Percentiles rank a stretch among this genome's conserved stretches.
phyloP scores from a whole-genome alignment of 2,329 filamentous ascomycete genomes.

The Epicoccum nigrum region DNA sequence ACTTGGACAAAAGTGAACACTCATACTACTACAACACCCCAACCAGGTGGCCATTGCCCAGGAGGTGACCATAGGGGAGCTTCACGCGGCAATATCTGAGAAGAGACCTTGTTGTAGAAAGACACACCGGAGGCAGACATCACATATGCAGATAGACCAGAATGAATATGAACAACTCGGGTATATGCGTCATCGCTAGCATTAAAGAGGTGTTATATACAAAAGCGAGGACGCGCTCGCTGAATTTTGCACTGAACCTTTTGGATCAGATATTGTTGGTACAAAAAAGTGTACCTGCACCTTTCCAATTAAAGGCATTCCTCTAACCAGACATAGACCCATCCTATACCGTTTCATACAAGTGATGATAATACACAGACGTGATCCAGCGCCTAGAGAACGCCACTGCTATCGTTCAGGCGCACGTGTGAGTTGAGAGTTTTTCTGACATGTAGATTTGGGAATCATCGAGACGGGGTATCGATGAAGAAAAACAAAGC shows the following conservation, averaged over 20 bases:
- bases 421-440: constrained; percentile 36
- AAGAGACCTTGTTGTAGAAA: too few species aligned
- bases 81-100: too few species aligned
- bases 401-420: constrained; percentile 21
- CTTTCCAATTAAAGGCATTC: constrained; percentile 22
- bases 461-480: constrained; percentile 17
- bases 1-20: too few species aligned
- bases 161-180: constrained; percentile 4
- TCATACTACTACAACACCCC: not conserved
- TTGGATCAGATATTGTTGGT: constrained; percentile 20
- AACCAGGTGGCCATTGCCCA: not conserved
- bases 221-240: constrained; percentile 20
- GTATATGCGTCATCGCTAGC: constrained; percentile 18
- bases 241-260: constrained; percentile 23
- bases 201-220: constrained; percentile 38
- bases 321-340: constrained; percentile 18
- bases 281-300: constrained; percentile 33
- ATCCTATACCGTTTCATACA: constrained; percentile 32
- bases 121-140: not conserved
- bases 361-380: constrained; percentile 39
- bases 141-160: not conserved
- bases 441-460: constrained; percentile 31
- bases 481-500: constrained; percentile 19
- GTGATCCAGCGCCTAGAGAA: constrained; percentile 35
- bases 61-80: not conserved